These are phyloP conservation scores for Luffa aegyptiaca DNA, from an alignment of 306 rosid species.

Conservation along the genomic window DNA sequence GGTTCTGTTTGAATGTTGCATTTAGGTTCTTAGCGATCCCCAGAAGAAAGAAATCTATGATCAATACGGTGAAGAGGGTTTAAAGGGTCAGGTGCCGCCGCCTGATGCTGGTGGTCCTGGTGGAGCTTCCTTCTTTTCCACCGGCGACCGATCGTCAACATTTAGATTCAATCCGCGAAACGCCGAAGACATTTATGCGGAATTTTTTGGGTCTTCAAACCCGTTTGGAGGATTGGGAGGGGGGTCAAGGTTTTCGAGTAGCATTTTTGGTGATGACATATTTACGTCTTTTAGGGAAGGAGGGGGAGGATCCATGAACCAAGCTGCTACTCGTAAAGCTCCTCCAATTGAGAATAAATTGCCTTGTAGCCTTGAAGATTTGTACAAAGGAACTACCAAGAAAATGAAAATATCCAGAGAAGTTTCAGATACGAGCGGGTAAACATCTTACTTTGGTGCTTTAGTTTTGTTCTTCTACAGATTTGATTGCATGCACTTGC, in stretches of 20 bases:
- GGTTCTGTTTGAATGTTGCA: conserved; percentile 5
- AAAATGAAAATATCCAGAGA: conserved; percentile 63
- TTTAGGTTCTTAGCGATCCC: conserved; percentile 65
- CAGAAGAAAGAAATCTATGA: conserved; percentile 55
- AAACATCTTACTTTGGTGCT: conserved; percentile 8
- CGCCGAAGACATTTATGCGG: conserved; percentile 56
- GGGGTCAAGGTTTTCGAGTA: conserved; percentile 45
- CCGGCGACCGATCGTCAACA: conserved; percentile 51
- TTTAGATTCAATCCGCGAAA: conserved; percentile 52
- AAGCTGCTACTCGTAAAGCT: conserved; percentile 35
- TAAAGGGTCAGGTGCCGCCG: conserved; percentile 62
- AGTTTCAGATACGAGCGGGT: conserved; percentile 47
- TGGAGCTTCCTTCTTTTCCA: conserved; percentile 38
- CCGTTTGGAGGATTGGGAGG: conserved; percentile 62
- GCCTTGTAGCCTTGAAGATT: conserved; percentile 54
- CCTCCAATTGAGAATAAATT: conserved; percentile 42
- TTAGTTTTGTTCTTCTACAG: neutral
- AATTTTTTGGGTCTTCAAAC: conserved; percentile 43
- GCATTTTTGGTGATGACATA: conserved; percentile 48
- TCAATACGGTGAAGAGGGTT: conserved; percentile 67
- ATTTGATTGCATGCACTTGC: neutral
- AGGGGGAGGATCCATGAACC: conserved; percentile 33
- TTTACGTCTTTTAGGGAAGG: conserved; percentile 35
- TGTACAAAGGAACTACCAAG: conserved; percentile 42
- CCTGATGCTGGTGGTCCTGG: conserved; percentile 45